Base-by-base conservation (phyloP, 192 early-diverging fungal genomes). In the Coemansia sp. region DNA sequence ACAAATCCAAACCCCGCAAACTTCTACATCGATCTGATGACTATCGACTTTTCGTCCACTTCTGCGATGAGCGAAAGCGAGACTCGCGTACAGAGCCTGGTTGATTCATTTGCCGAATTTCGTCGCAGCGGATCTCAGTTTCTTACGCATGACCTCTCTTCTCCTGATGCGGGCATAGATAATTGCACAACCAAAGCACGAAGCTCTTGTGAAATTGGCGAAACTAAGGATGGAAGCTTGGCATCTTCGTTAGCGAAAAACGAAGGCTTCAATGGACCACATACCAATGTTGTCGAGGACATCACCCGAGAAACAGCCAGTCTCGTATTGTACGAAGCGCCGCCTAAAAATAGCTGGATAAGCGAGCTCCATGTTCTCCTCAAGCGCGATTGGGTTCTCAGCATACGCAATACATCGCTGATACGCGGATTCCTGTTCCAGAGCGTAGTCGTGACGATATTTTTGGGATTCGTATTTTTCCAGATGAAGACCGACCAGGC, bases 1-100 rank as follows among this genome's bases (percentile, higher is more conserved):
- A 69, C 77, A 33, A 68, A 84, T 43, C 76, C 86, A 43, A 89
- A 90, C 69, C 82, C 89, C 4, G 89, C 90, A 11, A 89, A 90
- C 69, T 85, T 85, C 63, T 71, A 87, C 43, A 73, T 90, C 49
- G 87, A 90, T 61, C 70, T 89, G 15, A 73, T 79, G 62, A 86
- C 77, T 50, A 46, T 83, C 32, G 72, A 85, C 49, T 74, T 83
- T 59, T 55, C 70, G 14, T 67, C 73, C 34, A 34, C 68, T 29
- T 73, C 83, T 34, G 65, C 69, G 0, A 62, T 64, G 66, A 42
- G 54, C 6, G 56, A 62, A 46, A 81, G 75, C 55, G 61, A 75
- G 34, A 36, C 54, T 9, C 80, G 81, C 20, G 69, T 86, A 19
- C 63, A 69, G 59, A 22, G 43, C 4, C 67, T 78, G 13, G 70